Conservation (phyloP, 805 yeast genomes). For the Teunomyces lycoperdinae region DNA sequence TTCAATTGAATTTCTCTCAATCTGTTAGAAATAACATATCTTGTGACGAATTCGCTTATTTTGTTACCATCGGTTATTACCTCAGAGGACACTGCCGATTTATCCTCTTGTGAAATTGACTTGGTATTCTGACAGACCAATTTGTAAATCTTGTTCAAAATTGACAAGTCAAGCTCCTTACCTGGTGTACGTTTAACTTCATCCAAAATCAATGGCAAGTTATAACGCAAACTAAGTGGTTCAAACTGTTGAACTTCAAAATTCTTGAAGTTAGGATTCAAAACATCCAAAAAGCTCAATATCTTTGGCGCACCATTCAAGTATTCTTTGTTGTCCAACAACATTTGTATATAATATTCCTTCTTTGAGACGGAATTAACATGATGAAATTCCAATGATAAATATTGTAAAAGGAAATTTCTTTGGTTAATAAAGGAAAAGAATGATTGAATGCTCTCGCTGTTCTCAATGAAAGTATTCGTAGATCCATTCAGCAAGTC, state of each 20-base stretch:
- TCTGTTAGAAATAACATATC: conserved; percentile 44
- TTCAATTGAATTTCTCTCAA: conserved; percentile 54
- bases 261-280: conserved; percentile 53
- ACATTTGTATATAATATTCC: conserved; percentile 47
- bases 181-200: conserved; percentile 26
- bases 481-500: conserved; percentile 26
- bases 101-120: conserved; percentile 17
- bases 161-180: conserved; percentile 13
- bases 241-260: conserved; percentile 41
- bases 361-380: conserved; percentile 51
- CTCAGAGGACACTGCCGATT: conserved; percentile 21
- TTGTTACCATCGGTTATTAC: conserved; percentile 23
- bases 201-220: conserved; percentile 34
- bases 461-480: conserved; percentile 35
- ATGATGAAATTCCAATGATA: conserved; percentile 72
- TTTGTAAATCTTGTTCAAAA: conserved; percentile 23
- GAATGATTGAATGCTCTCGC: conserved; percentile 48
- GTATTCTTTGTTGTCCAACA: conserved; percentile 51
- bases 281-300: conserved; percentile 65
- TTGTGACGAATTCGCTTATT: conserved; percentile 40
- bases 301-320: conserved; percentile 64
- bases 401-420: conserved; percentile 56
- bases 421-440: conserved; percentile 61
- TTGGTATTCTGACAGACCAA: conserved; percentile 20
- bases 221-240: conserved; percentile 23